Percentiles rank a stretch among this genome's conserved stretches.
Conservation (phyloP, 768 basidiomycete species). For the Trametes punicea region DNA sequence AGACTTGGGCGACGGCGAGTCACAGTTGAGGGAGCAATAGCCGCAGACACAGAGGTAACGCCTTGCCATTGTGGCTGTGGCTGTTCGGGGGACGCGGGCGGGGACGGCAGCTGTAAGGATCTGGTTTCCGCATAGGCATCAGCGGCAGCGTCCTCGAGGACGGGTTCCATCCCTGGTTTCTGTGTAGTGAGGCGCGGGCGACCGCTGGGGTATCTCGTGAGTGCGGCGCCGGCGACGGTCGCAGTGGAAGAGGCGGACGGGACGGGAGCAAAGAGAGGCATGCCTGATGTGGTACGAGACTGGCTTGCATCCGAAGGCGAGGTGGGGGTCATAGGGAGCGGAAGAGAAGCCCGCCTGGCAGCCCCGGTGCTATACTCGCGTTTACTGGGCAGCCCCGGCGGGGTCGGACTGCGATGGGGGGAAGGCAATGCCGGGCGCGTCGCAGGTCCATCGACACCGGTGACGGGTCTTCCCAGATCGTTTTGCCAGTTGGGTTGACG, state of each 20-base stretch:
- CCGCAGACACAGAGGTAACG: not conserved
- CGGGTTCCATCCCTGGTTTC: conserved; percentile 21
- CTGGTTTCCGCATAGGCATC: conserved; percentile 16
- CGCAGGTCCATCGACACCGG: conserved; percentile 2
- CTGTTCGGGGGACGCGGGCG: conserved; percentile 28
- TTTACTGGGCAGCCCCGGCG: conserved; percentile 23
- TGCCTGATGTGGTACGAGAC: conserved; percentile 2
- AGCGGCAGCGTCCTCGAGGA: conserved; percentile 20
- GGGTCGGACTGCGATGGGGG: conserved; percentile 24
- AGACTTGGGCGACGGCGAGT: conserved; percentile 23
- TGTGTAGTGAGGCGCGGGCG: conserved; percentile 4
- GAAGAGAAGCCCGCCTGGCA: conserved; percentile 3
- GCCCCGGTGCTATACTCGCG: conserved; percentile 11
- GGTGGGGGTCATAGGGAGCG: conserved; percentile 17
- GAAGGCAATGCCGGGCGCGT: conserved; percentile 18
- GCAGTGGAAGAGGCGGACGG: not conserved
- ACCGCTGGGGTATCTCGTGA: not conserved
- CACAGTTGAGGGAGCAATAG: not conserved
- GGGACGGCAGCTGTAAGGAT: conserved; percentile 29
- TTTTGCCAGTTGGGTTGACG: conserved; percentile 6
- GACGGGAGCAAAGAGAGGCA: not conserved
- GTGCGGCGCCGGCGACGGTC: not conserved
- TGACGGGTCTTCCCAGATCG: conserved; percentile 15
- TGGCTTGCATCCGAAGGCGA: conserved; percentile 7
- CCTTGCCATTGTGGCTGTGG: conserved; percentile 14